A percentile compares a stretch with the other conserved stretches of the same genome.
Conservation (phyloP, 805 yeast genomes). For the Jamesozyma lodderae region DNA sequence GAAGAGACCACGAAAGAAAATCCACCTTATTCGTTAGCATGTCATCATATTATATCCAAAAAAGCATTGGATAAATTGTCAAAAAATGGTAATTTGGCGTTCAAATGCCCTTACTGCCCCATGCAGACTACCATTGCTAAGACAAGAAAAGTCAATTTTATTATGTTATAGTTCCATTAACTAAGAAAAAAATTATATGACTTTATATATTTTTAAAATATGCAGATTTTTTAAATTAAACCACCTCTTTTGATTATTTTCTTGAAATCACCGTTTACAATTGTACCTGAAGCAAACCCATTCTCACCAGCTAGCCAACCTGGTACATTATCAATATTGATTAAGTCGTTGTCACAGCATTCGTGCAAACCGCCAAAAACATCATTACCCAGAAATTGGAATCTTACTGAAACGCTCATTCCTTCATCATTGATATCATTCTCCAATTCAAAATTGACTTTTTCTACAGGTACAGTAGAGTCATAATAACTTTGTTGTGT, state of each 20-base stretch:
- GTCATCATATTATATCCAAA: conserved; percentile 55
- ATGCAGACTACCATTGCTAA: conserved; percentile 34
- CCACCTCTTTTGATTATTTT: conserved; percentile 15
- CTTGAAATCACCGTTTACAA: conserved; percentile 33
- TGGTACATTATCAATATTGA: conserved; percentile 53
- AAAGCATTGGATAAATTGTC: conserved; percentile 43
- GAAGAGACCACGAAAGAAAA: conserved; percentile 53
- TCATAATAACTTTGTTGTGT: conserved; percentile 28
- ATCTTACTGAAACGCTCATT: conserved; percentile 17
- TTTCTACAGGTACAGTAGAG: conserved; percentile 52
- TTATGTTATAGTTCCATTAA: conserved; percentile 16
- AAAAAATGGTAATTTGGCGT: conserved; percentile 34
- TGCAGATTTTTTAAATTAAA: conserved; percentile 8
- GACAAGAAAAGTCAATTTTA: conserved; percentile 39
- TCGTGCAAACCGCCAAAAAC: conserved; percentile 74
- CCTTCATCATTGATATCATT: conserved; percentile 13
- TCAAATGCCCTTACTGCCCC: conserved; percentile 72
- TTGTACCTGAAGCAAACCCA: conserved; percentile 42
- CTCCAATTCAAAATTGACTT: conserved; percentile 37
- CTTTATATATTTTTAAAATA: background rate
- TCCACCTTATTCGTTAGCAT: conserved; percentile 56
- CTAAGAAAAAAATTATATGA: background rate
- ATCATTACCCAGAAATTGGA: conserved; percentile 53
- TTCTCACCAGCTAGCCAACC: conserved; percentile 76
- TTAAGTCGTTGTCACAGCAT: conserved; percentile 40